phyloP scores from a whole-genome alignment of 805 yeast genomes.

The Kodamaea kakaduensis region DNA sequence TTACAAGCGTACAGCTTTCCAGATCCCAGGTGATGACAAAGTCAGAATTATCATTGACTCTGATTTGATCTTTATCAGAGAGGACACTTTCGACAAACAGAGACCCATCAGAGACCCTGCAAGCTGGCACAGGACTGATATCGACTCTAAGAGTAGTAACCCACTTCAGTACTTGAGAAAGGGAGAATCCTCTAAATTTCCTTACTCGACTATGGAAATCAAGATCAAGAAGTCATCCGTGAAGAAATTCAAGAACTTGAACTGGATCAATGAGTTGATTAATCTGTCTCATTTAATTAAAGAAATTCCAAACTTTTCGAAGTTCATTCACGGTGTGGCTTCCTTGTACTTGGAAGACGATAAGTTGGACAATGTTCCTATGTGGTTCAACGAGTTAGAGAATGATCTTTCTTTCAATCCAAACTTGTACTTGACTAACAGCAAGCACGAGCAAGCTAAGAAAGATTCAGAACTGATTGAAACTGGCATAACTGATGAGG shows the following conservation, averaged over 20 bases:
- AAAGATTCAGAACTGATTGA: conserved; percentile 9
- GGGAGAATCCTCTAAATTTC: conserved; percentile 82
- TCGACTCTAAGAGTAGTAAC: conserved; percentile 70
- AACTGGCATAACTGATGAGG: conserved; percentile 45
- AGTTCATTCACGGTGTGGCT: conserved; percentile 90
- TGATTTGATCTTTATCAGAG: conserved; percentile 82
- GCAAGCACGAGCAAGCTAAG: conserved; percentile 10
- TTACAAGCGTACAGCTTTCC: conserved; percentile 92
- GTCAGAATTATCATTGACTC: conserved; percentile 88
- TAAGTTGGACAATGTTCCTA: conserved; percentile 82
- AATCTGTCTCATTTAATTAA: conserved; percentile 73
- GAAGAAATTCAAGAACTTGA: conserved; percentile 41
- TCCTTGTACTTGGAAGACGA: conserved; percentile 86
- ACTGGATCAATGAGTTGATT: conserved; percentile 86
- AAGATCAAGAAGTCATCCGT: conserved; percentile 45
- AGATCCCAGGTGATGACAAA: conserved; percentile 95
- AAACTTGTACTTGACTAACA: conserved; percentile 12
- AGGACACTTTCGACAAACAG: conserved; percentile 78
- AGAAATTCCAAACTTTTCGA: conserved; percentile 91
- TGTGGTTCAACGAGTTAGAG: conserved; percentile 92
- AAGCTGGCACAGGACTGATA: conserved; percentile 89
- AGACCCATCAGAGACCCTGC: conserved; percentile 87
- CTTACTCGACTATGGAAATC: conserved; percentile 85
- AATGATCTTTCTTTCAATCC: conserved; percentile 19
- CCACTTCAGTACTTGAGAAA: conserved; percentile 73